A percentile compares a stretch with the other conserved stretches of the same genome.
Evolutionary conservation across 805 yeast species (phyloP).

Genomic region (Kodamaea sagamina): DNA sequence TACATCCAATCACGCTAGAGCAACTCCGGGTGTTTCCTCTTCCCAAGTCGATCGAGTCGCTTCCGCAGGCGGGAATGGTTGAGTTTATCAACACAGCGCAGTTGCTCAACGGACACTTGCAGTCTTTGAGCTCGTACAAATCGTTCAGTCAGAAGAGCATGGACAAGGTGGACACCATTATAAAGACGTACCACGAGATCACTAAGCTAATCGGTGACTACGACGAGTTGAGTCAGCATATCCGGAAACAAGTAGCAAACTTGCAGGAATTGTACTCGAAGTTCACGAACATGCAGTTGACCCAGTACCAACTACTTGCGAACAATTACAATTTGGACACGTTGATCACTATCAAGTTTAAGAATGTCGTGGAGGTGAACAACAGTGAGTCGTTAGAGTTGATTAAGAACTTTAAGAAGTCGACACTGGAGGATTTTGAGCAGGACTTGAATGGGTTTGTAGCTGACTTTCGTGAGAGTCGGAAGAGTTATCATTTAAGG

Average conservation of each 20-base stretch:
- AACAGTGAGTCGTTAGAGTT: constrained; percentile 24
- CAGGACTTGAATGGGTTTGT: constrained; percentile 21
- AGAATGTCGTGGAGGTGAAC: constrained; percentile 24
- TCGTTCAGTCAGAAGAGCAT: constrained; percentile 6
- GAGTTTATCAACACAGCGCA: constrained; percentile 31
- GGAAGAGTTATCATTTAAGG: constrained; percentile 36
- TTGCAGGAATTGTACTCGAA: constrained; percentile 32
- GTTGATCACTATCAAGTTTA: constrained; percentile 31
- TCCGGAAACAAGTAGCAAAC: constrained; percentile 25
- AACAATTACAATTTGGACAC: constrained; percentile 37
- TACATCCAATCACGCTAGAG: constrained; percentile 13
- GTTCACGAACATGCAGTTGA: constrained; percentile 36
- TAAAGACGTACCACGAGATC: constrained; percentile 5
- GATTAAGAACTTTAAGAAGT: constrained; percentile 19
- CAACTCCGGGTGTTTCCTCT: constrained; percentile 26
- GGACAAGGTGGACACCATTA: constrained; percentile 12
- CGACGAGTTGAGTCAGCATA: constrained; percentile 20
- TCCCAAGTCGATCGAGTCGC: constrained; percentile 29
- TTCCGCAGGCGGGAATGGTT: constrained; percentile 30
- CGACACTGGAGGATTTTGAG: constrained; percentile 21
- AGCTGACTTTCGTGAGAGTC: constrained; percentile 21
- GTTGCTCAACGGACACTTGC: constrained; percentile 34
- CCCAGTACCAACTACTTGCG: constrained; percentile 41
- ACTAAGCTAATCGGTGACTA: constrained; percentile 28
- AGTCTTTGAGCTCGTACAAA: constrained; percentile 25